Evolutionary conservation across 192 early-diverging fungal genomes (phyloP).

Genomic region (Rhizoclosmatium sp.): DNA sequence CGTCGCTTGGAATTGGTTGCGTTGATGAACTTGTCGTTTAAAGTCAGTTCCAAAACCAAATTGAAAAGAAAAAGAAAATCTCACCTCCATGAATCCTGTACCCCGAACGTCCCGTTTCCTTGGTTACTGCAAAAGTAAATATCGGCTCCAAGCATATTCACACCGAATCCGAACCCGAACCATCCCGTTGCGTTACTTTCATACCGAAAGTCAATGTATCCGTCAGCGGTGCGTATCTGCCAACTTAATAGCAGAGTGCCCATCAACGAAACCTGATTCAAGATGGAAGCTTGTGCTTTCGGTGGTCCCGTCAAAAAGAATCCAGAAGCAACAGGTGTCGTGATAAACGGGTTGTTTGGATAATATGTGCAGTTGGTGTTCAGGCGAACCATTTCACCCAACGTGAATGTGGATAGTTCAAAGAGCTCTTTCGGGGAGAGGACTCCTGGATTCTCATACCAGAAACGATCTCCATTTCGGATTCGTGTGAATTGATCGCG

Average conservation of each 20-base stretch:
- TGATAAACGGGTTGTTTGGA: constrained; percentile 47
- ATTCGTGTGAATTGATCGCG: constrained; percentile 53
- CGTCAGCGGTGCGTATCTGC: constrained; percentile 12
- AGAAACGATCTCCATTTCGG: constrained; percentile 57
- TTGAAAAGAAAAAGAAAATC: background rate
- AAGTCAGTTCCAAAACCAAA: background rate
- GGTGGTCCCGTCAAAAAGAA: constrained; percentile 10
- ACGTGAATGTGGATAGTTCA: constrained; percentile 32
- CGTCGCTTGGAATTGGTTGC: constrained; percentile 11
- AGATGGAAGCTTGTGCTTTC: background rate
- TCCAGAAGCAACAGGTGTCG: background rate
- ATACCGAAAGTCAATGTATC: constrained; percentile 30
- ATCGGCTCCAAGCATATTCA: constrained; percentile 39
- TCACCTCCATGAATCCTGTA: constrained; percentile 44
- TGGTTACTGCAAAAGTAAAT: constrained; percentile 43
- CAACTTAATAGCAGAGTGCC: constrained; percentile 35
- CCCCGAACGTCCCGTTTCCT: constrained; percentile 28
- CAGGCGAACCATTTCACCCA: constrained; percentile 40
- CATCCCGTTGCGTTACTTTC: constrained; percentile 51
- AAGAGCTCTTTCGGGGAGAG: constrained; percentile 45
- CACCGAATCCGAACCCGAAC: constrained; percentile 54
- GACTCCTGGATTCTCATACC: constrained; percentile 61
- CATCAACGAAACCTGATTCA: background rate
- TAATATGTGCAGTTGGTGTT: constrained; percentile 52
- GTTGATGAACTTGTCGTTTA: background rate